A percentile compares a stretch with the other conserved stretches of the same genome.
Evolutionary conservation across 108 stramenopile genomes (phyloP).

Genomic region (Cylindrotheca closterium): DNA sequence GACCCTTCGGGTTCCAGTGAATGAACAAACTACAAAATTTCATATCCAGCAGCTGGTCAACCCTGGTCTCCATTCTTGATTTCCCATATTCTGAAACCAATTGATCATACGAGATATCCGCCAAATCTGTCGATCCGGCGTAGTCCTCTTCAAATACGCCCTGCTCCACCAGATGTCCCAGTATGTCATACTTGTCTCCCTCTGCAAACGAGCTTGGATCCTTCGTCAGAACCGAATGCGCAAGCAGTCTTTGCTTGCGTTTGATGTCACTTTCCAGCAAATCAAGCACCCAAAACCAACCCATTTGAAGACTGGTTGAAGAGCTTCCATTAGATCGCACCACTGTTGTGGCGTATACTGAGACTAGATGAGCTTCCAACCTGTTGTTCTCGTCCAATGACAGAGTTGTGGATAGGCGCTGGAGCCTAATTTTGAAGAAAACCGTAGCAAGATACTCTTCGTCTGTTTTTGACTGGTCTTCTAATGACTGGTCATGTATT

Average conservation of each 20-base stretch:
- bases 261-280: conserved; percentile 35
- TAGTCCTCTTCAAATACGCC: conserved; percentile 55
- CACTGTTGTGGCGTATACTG: conserved; percentile 53
- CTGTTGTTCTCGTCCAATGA: conserved; percentile 50
- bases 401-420: conserved; percentile 47
- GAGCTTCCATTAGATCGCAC: conserved; percentile 56
- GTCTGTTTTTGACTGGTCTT: background rate
- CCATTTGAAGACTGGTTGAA: conserved; percentile 57
- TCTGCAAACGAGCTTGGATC: conserved; percentile 44
- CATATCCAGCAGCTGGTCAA: conserved; percentile 42
- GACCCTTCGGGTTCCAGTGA: conserved; percentile 78
- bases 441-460: conserved; percentile 6
- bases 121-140: conserved; percentile 64
- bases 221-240: conserved; percentile 70
- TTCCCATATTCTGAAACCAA: background rate
- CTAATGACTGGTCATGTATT: background rate
- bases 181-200: conserved; percentile 49
- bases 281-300: conserved; percentile 87
- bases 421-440: conserved; percentile 27
- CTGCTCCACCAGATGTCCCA: conserved; percentile 45
- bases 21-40: conserved; percentile 74
- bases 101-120: conserved; percentile 48
- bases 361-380: conserved; percentile 81
- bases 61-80: background rate
- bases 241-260: conserved; percentile 63